Evolutionary conservation across 768 basidiomycete species (phyloP).

Genomic region (Mycena galericulata): DNA sequence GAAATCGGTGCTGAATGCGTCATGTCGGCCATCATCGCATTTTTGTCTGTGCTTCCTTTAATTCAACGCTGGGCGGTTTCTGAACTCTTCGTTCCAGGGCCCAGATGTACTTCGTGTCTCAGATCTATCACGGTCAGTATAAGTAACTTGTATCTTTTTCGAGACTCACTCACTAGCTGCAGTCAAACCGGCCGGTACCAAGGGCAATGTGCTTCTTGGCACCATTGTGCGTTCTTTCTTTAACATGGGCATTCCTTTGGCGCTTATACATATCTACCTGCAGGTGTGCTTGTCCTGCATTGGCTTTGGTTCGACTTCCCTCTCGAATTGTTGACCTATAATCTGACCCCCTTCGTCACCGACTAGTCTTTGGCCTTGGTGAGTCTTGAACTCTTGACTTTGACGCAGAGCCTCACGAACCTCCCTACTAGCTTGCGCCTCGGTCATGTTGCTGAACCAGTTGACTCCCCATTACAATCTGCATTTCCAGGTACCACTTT

Average conservation of each 20-base stretch:
- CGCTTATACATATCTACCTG: no score
- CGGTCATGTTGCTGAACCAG: constrained; percentile 20
- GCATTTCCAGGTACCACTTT: constrained; percentile 1
- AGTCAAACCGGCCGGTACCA: constrained; percentile 16
- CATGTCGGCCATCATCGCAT: constrained; percentile 9
- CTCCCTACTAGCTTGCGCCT: constrained; percentile 2
- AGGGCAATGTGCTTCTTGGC: not conserved
- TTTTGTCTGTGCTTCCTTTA: not conserved
- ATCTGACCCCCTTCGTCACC: not conserved
- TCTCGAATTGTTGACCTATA: not conserved
- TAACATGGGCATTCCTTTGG: no score
- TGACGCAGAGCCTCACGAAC: no score
- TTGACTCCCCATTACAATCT: constrained; percentile 16
- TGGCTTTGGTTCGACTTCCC: constrained; percentile 7
- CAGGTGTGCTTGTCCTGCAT: not conserved
- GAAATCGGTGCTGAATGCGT: constrained; percentile 23
- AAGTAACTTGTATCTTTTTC: no score
- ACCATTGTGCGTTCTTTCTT: not conserved
- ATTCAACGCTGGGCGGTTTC: no score
- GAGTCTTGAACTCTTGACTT: no score
- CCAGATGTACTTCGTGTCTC: constrained; percentile 26
- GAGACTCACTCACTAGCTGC: no score
- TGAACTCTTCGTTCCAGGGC: not conserved
- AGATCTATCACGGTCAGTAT: constrained; percentile 17
- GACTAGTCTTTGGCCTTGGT: not conserved